A percentile compares a stretch with the other conserved stretches of the same genome.
Conservation (phyloP, 805 yeast genomes). For the Teunomyces atbi region DNA sequence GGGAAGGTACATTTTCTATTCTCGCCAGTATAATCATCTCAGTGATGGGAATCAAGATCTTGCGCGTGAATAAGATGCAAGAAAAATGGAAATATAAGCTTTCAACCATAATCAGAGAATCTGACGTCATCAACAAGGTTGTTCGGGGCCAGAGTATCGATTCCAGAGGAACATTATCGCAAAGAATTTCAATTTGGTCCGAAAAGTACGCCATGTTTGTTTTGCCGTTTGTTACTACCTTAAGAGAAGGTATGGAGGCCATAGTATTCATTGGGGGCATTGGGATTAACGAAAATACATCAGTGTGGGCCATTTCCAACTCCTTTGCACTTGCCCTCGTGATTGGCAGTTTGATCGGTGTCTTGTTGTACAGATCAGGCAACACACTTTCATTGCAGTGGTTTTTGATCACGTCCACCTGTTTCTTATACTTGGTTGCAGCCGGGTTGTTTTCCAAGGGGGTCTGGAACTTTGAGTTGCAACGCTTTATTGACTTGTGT, state of each 20-base stretch:
- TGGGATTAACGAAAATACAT: slow-evolving; percentile 40
- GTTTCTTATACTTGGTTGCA: slow-evolving; percentile 78
- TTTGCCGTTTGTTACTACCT: slow-evolving; percentile 79
- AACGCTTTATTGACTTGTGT: slow-evolving; percentile 68
- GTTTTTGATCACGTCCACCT: slow-evolving; percentile 71
- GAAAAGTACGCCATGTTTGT: slow-evolving; percentile 70
- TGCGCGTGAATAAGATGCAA: slow-evolving; percentile 45
- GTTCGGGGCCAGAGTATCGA: slow-evolving; percentile 6
- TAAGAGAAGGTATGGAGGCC: slow-evolving; percentile 90
- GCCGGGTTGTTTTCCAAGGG: slow-evolving; percentile 87
- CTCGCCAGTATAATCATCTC: slow-evolving; percentile 45
- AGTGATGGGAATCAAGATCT: slow-evolving; percentile 45
- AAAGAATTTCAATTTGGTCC: slow-evolving; percentile 19
- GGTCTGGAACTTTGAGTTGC: slow-evolving; percentile 86
- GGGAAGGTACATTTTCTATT: slow-evolving; percentile 48
- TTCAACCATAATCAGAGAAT: slow-evolving; percentile 23
- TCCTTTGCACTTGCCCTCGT: slow-evolving; percentile 59
- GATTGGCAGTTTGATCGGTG: slow-evolving; percentile 64
- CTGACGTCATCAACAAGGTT: slow-evolving; percentile 21
- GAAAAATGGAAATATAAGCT: slow-evolving; percentile 44
- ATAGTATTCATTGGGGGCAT: slow-evolving; percentile 90
- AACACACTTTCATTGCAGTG: slow-evolving; percentile 71
- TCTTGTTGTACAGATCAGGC: slow-evolving; percentile 71
- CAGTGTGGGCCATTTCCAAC: slow-evolving; percentile 47
- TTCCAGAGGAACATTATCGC: slow-evolving; percentile 4